These are phyloP conservation scores for Aureobasidium pullulans DNA, from an alignment of 2,329 filamentous ascomycete genomes.

Conservation along the genomic window DNA sequence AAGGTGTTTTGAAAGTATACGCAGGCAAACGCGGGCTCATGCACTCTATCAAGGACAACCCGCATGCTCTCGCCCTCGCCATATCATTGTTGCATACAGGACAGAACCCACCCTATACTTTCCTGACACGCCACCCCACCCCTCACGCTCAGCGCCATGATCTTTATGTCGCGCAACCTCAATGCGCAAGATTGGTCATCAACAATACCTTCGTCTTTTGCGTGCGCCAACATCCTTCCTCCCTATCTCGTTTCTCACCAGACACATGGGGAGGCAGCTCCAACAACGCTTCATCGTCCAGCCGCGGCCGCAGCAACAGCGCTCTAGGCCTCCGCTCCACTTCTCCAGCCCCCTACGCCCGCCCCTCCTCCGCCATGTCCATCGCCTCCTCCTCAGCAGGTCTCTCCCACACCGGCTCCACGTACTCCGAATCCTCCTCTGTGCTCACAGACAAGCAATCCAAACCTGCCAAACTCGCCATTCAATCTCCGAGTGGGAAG, in stretches of 20 bases:
- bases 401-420: conserved; percentile 46
- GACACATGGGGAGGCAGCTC: conserved; percentile 32
- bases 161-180: conserved; percentile 92
- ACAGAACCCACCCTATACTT: conserved; percentile 90
- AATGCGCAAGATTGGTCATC: conserved; percentile 77
- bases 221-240: conserved; percentile 83
- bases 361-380: conserved; percentile 52
- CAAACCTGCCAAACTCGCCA: conserved; percentile 92
- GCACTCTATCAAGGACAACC: conserved; percentile 95
- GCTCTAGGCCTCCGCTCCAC: conserved; percentile 34
- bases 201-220: conserved; percentile 99
- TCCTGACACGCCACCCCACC: conserved; percentile 86
- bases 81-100: conserved; percentile 86
- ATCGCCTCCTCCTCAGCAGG: conserved; percentile 45
- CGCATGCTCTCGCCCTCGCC: conserved; percentile 81
- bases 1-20: conserved; percentile 82
- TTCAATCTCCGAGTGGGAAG: conserved; percentile 90
- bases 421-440: conserved; percentile 49
- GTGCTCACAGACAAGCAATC: conserved; percentile 41
- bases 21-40: conserved; percentile 91
- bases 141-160: conserved; percentile 97
- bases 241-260: conserved; percentile 36
- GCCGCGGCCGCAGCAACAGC: conserved; percentile 21
- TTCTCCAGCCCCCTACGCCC: conserved; percentile 45
- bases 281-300: conserved; percentile 15